A percentile compares a stretch with the other conserved stretches of the same genome.
Conservation (phyloP, 1,284 basidiomycete genomes). For the Wallemia mellicola region DNA sequence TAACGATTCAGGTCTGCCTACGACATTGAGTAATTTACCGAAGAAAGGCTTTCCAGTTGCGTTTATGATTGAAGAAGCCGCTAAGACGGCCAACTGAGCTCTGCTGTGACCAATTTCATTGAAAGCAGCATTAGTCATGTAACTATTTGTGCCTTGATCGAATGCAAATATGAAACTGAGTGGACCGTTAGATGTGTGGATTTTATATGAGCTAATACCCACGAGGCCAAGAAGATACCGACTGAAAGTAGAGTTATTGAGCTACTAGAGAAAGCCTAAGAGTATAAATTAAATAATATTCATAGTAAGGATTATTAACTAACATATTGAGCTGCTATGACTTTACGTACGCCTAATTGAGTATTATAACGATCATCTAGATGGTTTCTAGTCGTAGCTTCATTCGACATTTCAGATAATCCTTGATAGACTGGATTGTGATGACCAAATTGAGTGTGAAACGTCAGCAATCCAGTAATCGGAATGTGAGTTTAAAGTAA, state of each 20-base stretch:
- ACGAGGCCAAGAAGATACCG: background rate
- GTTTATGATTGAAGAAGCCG: background rate
- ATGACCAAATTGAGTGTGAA: too few relatives aligned
- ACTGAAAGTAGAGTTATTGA: background rate
- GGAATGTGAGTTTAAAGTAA: too few relatives aligned
- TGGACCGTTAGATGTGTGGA: background rate
- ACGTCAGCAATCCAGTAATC: too few relatives aligned
- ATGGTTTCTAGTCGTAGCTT: background rate
- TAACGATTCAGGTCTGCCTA: conserved; percentile 16
- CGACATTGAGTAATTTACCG: conserved; percentile 15
- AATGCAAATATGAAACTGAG: background rate
- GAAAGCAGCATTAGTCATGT: background rate
- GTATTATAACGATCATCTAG: background rate
- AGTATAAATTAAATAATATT: background rate
- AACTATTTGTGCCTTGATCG: background rate
- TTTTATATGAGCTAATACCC: background rate
- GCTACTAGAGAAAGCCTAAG: conserved; percentile 7
- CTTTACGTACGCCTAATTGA: background rate
- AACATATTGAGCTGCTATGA: background rate
- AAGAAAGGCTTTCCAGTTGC: conserved; percentile 14
- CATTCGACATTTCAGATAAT: background rate
- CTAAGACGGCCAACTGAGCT: background rate
- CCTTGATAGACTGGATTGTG: background rate
- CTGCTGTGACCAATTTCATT: background rate
- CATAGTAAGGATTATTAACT: background rate